Percentiles rank a stretch among this genome's conserved stretches.
These are phyloP conservation scores for Microsporum ferrugineum DNA, from an alignment of 2,329 filamentous ascomycete genomes.

Conservation along the genomic window DNA sequence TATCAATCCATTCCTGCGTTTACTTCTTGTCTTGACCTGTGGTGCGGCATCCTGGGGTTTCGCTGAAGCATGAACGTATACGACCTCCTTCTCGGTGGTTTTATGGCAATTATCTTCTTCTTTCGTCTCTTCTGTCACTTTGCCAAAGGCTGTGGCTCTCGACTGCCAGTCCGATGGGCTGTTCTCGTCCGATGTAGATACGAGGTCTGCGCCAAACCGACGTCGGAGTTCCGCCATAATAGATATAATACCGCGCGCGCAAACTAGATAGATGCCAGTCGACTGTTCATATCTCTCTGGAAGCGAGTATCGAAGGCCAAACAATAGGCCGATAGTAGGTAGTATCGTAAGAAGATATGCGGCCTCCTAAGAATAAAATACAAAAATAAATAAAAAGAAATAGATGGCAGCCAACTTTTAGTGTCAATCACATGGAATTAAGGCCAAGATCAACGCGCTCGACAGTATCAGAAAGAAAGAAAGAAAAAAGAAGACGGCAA, in stretches of 20 bases:
- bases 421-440: background rate
- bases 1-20: conserved; percentile 67
- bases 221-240: conserved; percentile 5
- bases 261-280: background rate
- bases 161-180: background rate
- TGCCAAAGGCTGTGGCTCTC: background rate
- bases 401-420: background rate
- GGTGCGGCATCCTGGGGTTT: background rate
- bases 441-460: background rate
- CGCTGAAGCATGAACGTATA: background rate
- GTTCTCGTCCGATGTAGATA: background rate
- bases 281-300: background rate
- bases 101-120: background rate
- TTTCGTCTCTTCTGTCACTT: background rate
- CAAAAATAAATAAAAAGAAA: background rate
- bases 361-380: background rate
- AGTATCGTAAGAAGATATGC: background rate
- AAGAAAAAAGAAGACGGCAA: background rate
- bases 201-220: conserved; percentile 1
- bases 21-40: conserved; percentile 39
- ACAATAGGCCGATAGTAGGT: background rate
- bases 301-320: background rate
- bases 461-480: background rate
- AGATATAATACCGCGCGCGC: background rate
- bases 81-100: background rate